These are phyloP conservation scores for Ceriops tagal DNA, from an alignment of 345 rosid species.

Conservation along the genomic window DNA sequence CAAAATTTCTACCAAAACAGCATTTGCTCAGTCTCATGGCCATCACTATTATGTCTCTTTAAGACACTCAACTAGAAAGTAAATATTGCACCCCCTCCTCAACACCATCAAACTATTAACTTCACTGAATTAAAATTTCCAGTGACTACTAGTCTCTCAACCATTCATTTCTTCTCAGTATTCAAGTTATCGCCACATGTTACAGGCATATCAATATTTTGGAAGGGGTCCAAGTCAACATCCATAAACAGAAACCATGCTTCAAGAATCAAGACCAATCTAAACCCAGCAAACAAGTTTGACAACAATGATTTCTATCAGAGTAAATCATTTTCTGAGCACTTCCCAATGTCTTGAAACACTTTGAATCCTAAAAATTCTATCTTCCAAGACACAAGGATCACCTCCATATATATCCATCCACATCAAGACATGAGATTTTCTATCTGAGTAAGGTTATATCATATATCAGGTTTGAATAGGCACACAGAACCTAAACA, in stretches of 20 bases:
- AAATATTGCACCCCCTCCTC: neutral
- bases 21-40: neutral
- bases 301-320: neutral
- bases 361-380: neutral
- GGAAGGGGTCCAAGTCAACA: neutral
- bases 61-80: neutral
- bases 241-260: neutral
- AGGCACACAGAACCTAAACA: neutral
- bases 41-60: neutral
- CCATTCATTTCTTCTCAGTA: neutral
- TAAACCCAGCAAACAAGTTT: neutral
- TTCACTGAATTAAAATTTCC: neutral
- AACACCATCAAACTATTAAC: neutral
- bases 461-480: neutral
- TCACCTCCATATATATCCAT: neutral
- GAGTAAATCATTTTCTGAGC: neutral
- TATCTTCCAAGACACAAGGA: neutral
- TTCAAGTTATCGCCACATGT: neutral
- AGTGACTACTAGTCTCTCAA: neutral
- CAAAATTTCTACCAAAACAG: neutral
- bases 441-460: neutral
- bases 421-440: neutral
- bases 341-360: slow-evolving; percentile 2
- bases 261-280: neutral
- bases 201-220: too few relatives aligned